Conservation (phyloP, 2,329 filamentous ascomycete species). For the Coniochaeta sp. region DNA sequence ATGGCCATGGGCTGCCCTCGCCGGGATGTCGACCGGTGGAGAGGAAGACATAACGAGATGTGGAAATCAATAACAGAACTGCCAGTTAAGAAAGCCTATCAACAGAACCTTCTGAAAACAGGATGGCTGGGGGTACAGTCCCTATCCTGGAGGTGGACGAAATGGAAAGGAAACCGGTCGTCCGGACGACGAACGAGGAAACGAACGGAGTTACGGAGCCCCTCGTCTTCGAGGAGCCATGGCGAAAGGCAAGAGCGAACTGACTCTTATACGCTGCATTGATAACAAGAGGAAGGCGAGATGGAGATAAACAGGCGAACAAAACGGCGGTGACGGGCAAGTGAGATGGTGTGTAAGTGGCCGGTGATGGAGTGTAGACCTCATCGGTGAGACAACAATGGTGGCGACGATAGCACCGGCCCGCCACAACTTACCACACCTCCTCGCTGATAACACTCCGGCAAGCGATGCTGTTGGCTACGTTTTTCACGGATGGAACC, state of each 20-base stretch:
- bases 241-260: not conserved
- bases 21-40: too few species aligned
- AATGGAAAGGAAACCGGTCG: too few species aligned
- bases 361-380: not conserved
- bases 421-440: not conserved
- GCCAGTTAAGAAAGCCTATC: too few species aligned
- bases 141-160: not conserved
- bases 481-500: not conserved
- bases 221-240: too few species aligned
- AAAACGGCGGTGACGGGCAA: conserved; percentile 3
- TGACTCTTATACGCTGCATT: not conserved
- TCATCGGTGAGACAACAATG: conserved; percentile 3
- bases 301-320: not conserved
- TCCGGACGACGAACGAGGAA: too few species aligned
- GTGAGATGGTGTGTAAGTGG: conserved; percentile 1
- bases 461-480: not conserved
- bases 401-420: conserved; percentile 3
- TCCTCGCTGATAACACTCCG: not conserved
- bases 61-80: too few species aligned
- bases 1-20: not conserved
- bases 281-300: not conserved
- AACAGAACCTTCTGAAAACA: too few species aligned
- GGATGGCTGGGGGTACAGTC: not conserved
- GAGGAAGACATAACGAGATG: too few species aligned
- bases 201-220: too few species aligned